Evolutionary conservation across 2,329 filamentous ascomycete species (phyloP).

Genomic region (Calonectria pauciramosa): DNA sequence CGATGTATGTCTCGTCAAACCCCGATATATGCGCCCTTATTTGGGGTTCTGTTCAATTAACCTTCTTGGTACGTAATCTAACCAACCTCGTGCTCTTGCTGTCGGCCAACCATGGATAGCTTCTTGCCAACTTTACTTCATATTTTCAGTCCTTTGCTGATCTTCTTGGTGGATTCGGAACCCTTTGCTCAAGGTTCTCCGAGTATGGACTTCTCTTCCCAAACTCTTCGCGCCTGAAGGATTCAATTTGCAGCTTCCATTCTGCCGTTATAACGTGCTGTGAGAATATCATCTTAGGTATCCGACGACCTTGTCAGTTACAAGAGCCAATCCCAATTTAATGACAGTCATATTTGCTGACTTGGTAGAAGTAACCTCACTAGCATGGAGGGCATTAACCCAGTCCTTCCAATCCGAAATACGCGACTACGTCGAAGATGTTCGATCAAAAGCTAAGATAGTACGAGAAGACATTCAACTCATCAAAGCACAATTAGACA

Average conservation of each 20-base stretch:
- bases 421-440: constrained; percentile 24
- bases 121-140: constrained; percentile 35
- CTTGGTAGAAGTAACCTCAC: neutral
- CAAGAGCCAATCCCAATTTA: neutral
- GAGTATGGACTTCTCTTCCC: constrained; percentile 26
- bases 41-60: constrained; percentile 28
- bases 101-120: neutral
- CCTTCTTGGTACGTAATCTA: constrained; percentile 20
- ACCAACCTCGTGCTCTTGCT: neutral
- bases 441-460: constrained; percentile 18
- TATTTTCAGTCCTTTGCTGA: constrained; percentile 36
- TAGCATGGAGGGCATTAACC: constrained; percentile 15
- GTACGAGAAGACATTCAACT: constrained; percentile 20
- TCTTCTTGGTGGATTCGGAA: constrained; percentile 24
- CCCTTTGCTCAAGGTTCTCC: constrained; percentile 18
- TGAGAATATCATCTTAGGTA: constrained; percentile 11
- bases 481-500: constrained; percentile 18
- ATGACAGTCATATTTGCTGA: too few species aligned
- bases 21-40: constrained; percentile 17
- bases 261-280: constrained; percentile 22
- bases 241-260: constrained; percentile 22
- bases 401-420: constrained; percentile 31
- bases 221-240: neutral
- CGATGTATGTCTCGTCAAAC: constrained; percentile 24
- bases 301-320: constrained; percentile 16